These are phyloP conservation scores for Lasiodiplodia sp. DNA, from an alignment of 2,329 filamentous ascomycete species.

Conservation along the genomic window DNA sequence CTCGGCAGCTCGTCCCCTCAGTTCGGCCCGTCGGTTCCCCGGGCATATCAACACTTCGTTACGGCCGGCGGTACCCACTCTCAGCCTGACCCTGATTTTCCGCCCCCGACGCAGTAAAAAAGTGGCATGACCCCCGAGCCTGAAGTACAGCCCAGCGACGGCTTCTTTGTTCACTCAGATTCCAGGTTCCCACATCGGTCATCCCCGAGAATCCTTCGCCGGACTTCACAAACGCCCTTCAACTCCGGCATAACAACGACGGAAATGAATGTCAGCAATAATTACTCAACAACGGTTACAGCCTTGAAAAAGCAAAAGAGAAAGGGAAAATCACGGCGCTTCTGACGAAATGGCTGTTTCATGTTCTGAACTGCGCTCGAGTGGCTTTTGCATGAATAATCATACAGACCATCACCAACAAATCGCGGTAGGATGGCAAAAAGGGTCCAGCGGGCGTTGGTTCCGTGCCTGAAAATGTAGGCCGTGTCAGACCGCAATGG, in stretches of 20 bases:
- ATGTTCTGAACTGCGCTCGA: too few species aligned
- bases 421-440: too few species aligned
- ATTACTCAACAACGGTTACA: background rate
- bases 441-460: rapidly evolving
- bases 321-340: too few species aligned
- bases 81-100: background rate
- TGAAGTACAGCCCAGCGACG: background rate
- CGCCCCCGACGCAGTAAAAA: background rate
- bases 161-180: background rate
- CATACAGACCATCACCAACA: too few species aligned
- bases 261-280: background rate
- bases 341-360: too few species aligned
- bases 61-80: background rate
- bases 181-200: background rate
- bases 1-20: background rate
- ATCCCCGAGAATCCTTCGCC: background rate
- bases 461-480: too few species aligned
- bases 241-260: background rate
- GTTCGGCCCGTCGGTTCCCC: background rate
- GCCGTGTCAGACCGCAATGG: too few species aligned
- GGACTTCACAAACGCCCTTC: background rate
- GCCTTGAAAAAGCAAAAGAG: too few species aligned
- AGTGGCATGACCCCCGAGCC: background rate
- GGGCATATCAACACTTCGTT: background rate
- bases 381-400: too few species aligned